Percentiles rank a stretch among this genome's conserved stretches.
phyloP scores from a whole-genome alignment of 441 rosid species.

The Macaranga tanarius region DNA sequence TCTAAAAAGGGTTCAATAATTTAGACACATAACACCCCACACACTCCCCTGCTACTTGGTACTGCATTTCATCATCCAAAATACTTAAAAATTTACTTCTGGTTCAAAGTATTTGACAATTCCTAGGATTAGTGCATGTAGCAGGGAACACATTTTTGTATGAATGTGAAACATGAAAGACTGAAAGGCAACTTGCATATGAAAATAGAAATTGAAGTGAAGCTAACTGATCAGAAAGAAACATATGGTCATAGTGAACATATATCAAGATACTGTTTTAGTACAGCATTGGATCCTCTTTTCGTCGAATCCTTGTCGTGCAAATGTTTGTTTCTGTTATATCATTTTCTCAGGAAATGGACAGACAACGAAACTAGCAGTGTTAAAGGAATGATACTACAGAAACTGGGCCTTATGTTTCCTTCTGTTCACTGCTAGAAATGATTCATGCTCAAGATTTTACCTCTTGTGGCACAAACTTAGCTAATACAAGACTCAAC shows the following conservation, averaged over 20 bases:
- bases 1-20: slow-evolving; percentile 32
- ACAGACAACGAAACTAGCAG: background rate
- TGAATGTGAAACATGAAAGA: background rate
- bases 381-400: background rate
- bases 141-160: background rate
- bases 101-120: background rate
- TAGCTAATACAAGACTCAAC: background rate
- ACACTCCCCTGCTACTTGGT: background rate
- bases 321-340: background rate
- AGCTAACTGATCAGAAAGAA: background rate
- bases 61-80: slow-evolving; percentile 7
- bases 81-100: background rate
- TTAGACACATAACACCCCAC: slow-evolving; percentile 33
- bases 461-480: background rate
- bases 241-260: background rate
- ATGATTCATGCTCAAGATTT: background rate
- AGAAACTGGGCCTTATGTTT: background rate
- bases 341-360: slow-evolving; percentile 1
- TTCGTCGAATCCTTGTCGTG: background rate
- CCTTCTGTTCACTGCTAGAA: background rate
- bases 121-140: background rate
- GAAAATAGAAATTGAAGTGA: background rate
- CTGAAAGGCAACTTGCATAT: background rate
- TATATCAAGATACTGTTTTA: background rate
- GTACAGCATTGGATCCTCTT: slow-evolving; percentile 13